These are phyloP conservation scores for Tetrahymena elliotti DNA, from an alignment of 73 alveolate species.

Conservation along the genomic window DNA sequence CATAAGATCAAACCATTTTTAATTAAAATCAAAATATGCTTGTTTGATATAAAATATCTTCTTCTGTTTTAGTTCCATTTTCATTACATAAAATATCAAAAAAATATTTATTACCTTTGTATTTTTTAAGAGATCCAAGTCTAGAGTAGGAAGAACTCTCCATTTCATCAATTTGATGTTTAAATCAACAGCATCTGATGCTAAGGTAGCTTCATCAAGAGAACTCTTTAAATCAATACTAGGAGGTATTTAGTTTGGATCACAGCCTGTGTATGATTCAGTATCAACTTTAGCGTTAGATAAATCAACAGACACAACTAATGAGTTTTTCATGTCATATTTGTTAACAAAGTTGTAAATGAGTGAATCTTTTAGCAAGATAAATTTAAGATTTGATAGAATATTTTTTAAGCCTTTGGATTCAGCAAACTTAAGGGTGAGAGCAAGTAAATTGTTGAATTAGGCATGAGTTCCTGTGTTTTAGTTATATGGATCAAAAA, in stretches of 20 bases:
- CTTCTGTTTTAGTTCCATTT: too few relatives aligned
- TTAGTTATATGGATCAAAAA: neutral
- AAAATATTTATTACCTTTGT: slow-evolving; percentile 30
- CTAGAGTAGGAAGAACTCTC: slow-evolving; percentile 90
- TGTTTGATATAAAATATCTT: too few relatives aligned
- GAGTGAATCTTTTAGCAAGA: neutral
- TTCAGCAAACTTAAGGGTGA: neutral
- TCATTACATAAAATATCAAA: too few relatives aligned
- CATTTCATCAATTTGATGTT: slow-evolving; percentile 96
- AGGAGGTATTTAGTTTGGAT: neutral
- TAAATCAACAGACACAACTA: neutral
- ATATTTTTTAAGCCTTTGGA: neutral
- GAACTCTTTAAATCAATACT: neutral
- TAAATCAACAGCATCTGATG: slow-evolving; percentile 90
- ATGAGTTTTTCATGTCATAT: neutral
- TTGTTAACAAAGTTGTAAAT: neutral
- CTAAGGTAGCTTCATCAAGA: slow-evolving; percentile 44
- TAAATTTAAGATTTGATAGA: neutral
- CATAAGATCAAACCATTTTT: neutral
- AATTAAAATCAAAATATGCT: too few relatives aligned
- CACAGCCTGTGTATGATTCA: neutral
- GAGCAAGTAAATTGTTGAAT: neutral
- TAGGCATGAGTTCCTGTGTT: neutral
- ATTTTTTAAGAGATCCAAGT: slow-evolving; percentile 61
- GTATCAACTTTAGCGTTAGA: neutral